Base-by-base conservation (phyloP, 352 stramenopile species). In the Phytophthora aleatoria region DNA sequence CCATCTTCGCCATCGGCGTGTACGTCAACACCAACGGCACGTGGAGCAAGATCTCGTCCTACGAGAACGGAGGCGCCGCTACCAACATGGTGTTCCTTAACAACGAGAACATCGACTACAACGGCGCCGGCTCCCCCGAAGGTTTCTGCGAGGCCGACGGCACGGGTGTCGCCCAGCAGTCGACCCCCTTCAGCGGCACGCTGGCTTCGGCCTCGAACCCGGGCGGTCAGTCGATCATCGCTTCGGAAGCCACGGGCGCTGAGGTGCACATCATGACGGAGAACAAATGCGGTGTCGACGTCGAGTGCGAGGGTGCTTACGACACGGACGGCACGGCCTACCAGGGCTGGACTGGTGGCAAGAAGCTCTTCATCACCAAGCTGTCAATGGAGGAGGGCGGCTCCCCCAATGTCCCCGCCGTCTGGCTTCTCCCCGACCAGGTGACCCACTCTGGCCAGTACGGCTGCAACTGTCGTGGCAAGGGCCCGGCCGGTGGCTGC, bases 61-160 rank as follows among this genome's bases (percentile, higher is more conserved):
- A 84, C 72, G 62, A 67, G 45, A 85, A 85, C 43, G 74, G 67
- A 15, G 81, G 76, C 47, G 61, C 64, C 1, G 58, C 75, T 9
- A 71, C 64, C 50, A 94, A 94, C 74, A 71, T 94, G 63, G 85
- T 94, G 20, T 94, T 92, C 71, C 43, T 94, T 8, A 94, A 94
- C 81, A 94, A 94, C 73, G 69, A 77, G 70, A 92, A 94, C 78
- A 70, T 91, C 30, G 79, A 94, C 72, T 92, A 85, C 63, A 61
- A 30, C 13, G 84, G 84, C 31, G 64, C 69, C 31, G 69, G 64
- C 30, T 81, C 79, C 2, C 85, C 85, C 7, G 74, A 91, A 67
- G 79, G 83, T 11, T 94, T 87, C 63, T 77, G 79, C 12, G 69
- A 73, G 24, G 63, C 64, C 4, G 74, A 94, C 41, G 85, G 85